Evolutionary conservation across 164 flowering plant genomes (phyloP), one percentile per base, ranked within the genome.

Genomic region (Saururus chinensis): DNA sequence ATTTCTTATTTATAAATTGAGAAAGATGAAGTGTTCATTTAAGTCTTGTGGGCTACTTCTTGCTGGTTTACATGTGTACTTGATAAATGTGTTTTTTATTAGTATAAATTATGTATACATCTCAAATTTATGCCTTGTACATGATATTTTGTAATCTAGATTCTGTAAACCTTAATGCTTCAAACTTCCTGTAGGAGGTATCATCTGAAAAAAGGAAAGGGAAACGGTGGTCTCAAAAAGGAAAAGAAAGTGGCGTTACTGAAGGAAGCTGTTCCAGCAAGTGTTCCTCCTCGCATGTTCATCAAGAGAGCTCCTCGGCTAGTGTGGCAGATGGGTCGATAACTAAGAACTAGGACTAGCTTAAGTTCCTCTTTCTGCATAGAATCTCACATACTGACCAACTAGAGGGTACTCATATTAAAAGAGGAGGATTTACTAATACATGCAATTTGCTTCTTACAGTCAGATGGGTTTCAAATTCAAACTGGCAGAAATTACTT

Each of bases 211-310:
- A 69, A 58, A 74, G 63, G 73, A 81, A 77, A 77, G 68, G 75
- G 40, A 82, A 79, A 68, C 79, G 71, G 56, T 48, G 70, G 30
- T 67, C 61, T 40, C 65, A 70, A 21, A 70, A 42, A 40, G 73
- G 70, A 60, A 81, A 80, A 61, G 82, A 66, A 53, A 78, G 41
- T 21, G 66, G 53, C 61, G 56, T 53, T 21, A 58, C 73, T 45
- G 82, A 78, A 40, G 79, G 70, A 57, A 78, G 82, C 67, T 74
- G 84, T 60, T 84, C 86, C 21, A 82, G 91, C 66, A 75, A 74
- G 75, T 76, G 72, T 72, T 87, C 88, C 54, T 85, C 85, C 24
- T 82, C 91, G 41, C 83, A 69, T 56, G 79, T 66, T 68, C 68
- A 71, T 42, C 85, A 74, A 26, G 84, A 80, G 55, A 81, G 79